Conservation (phyloP, 495 filamentous ascomycete genomes). For the Terfezia claveryi region DNA sequence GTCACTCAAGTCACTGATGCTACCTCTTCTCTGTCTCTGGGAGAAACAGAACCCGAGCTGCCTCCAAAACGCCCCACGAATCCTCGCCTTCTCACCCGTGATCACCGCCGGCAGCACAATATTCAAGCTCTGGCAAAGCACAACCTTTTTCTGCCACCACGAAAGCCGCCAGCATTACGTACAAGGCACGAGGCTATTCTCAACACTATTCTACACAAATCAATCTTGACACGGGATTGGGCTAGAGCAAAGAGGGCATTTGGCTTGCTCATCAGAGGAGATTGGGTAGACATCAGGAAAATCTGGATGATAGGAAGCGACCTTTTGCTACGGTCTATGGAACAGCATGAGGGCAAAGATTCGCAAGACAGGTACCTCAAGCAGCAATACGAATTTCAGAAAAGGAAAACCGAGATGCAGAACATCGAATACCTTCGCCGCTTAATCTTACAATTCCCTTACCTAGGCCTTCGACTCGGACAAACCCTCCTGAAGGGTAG, state of each 20-base stretch:
- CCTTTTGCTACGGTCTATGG: too few species aligned
- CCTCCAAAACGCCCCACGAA: not conserved
- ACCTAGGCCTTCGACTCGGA: not conserved
- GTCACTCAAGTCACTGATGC: not conserved
- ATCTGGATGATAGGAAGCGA: constrained; percentile 10
- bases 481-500: constrained; percentile 5
- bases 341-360: too few species aligned
- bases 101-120: not conserved
- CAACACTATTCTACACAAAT: constrained; percentile 10
- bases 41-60: not conserved
- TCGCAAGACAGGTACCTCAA: too few species aligned
- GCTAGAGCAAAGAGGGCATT: constrained; percentile 9
- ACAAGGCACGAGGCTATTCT: constrained; percentile 6
- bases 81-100: not conserved
- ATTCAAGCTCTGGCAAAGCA: constrained; percentile 3
- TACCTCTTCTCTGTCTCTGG: not conserved
- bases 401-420: not conserved
- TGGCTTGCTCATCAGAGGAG: constrained; percentile 9
- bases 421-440: constrained; percentile 9
- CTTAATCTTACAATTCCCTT: constrained; percentile 10
- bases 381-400: not conserved
- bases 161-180: constrained; percentile 3
- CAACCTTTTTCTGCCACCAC: constrained; percentile 5
- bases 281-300: constrained; percentile 7
- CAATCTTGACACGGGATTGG: constrained; percentile 8